A percentile compares a stretch with the other conserved stretches of the same genome.
These are phyloP conservation scores for Colletotrichum echinochloae DNA, from an alignment of 2,329 filamentous ascomycete species.

Conservation along the genomic window DNA sequence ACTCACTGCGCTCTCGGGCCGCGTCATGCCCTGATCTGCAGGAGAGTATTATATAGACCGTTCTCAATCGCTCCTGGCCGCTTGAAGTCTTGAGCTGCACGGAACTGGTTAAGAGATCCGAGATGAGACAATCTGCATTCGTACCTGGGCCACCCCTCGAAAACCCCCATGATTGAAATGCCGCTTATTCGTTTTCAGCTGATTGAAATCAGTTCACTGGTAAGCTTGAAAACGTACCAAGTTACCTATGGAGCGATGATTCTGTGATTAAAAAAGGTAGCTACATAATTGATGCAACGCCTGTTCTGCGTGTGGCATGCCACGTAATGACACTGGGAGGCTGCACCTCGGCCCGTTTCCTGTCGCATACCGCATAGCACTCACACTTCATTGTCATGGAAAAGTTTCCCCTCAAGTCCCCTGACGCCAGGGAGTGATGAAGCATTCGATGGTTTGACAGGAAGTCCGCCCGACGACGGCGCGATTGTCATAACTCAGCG, in stretches of 20 bases:
- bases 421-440: background rate
- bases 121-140: slow-evolving; percentile 8
- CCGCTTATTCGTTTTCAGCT: background rate
- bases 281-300: background rate
- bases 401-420: background rate
- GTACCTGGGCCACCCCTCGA: background rate
- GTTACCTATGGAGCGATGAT: no score
- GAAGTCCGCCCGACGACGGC: background rate
- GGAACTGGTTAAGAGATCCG: background rate
- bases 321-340: background rate
- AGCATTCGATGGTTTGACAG: background rate
- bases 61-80: no score
- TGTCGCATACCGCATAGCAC: background rate
- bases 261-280: no score
- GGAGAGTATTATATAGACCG: slow-evolving; percentile 4
- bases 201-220: background rate
- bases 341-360: background rate
- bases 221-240: background rate
- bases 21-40: background rate
- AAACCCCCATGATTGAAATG: background rate
- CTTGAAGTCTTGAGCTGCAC: background rate
- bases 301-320: background rate
- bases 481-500: slow-evolving; percentile 3
- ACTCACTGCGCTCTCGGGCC: no score
- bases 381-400: background rate